Base-by-base conservation (phyloP, 257 asterid genomes). In the Fraxinus pennsylvanica region DNA sequence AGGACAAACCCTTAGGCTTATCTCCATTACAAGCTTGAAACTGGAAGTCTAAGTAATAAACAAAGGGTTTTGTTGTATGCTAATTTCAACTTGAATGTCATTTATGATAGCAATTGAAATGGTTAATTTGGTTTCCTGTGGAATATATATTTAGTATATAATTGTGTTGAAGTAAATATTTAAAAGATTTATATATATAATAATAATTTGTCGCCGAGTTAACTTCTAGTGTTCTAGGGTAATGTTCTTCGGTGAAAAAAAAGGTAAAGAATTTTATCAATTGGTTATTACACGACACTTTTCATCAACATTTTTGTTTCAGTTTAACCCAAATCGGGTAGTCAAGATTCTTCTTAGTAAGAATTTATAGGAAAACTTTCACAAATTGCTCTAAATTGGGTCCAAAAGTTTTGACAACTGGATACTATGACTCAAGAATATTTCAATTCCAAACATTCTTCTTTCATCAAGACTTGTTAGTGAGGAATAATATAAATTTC, bases 11-110 rank as follows among this genome's bases (percentile, higher is more conserved):
- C 78, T 21, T 81, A 35, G 88, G 81, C 27, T 19, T 76, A 76
- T 68, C 85, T 59, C 74, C 86, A 21, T 75, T 84, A 84, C 87
- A 86, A 79, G 86, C 82, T 39, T 90, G 78, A 81, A 32, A 1
- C 15, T 25, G 39, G 70, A 43, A 30, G 3, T 39, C 45, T 1
- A 1, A 7, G 41, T 6, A 7, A 6, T 36, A 9, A 36, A 36
- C 41, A 36, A 6, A 47, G 68, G 35, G 5, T 17, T 66, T 67
- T 63, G 7, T 2, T 2, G 54, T 14, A 21, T 45, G 36, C 14
- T 39, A 39, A 10, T 59, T n/a, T 21, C 22, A 21, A 14, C 47
- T 54, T 75, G 17, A 30, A 17, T 75, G 69, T 8, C 29, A 59
- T 59, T 32, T 32, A n/a, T n/a, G 67, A 6, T 8, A 19, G 66